Base-by-base conservation (phyloP, 495 filamentous ascomycete genomes). In the Aspergillus haitiensis region DNA sequence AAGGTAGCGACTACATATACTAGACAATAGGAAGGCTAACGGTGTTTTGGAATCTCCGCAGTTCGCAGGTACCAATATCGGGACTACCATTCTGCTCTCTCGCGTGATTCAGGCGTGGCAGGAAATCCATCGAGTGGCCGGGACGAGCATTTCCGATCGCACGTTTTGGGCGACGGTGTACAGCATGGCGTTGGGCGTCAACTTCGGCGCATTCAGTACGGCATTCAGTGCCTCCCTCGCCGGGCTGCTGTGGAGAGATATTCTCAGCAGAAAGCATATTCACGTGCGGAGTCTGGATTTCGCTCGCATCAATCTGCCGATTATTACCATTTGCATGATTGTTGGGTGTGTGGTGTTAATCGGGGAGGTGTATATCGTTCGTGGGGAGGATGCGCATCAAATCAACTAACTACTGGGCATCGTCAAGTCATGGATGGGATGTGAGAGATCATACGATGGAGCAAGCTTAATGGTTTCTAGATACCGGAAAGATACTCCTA, bases 21-120 rank as follows among this genome's bases (percentile, higher is more conserved):
- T n/a, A n/a, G n/a, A n/a, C n/a, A n/a, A n/a, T 46, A 18, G 40
- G 11, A 8, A 18, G 11, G 35, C 56, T 59, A 42, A 59, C 49
- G 10, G 16, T 6, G 12, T 16, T n/a, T n/a, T n/a, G n/a, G n/a
- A n/a, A n/a, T 27, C 21, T 27, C 21, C 21, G 1, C 6, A 60
- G 58, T 60, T 60, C 34, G 58, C 58, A 32, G 58, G 58, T 9
- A 60, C 58, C 1, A 60, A 60, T 15, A 60, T 60, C 42, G 58
- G 58, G 15, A 60, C 58, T 4, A 60, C 58, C 31, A 60, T 60
- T 13, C 58, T 60, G 4, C 58, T 60, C 37, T 60, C 58, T 7
- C 50, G 58, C 9, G 51, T 60, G 13, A 33, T 60, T 1, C 58
- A 60, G 42, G 52, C 50, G 2, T 60, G 58, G 58, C 50, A 54